Base-by-base conservation (phyloP, 805 yeast genomes). In the Wickerhamiella bombiphila region DNA sequence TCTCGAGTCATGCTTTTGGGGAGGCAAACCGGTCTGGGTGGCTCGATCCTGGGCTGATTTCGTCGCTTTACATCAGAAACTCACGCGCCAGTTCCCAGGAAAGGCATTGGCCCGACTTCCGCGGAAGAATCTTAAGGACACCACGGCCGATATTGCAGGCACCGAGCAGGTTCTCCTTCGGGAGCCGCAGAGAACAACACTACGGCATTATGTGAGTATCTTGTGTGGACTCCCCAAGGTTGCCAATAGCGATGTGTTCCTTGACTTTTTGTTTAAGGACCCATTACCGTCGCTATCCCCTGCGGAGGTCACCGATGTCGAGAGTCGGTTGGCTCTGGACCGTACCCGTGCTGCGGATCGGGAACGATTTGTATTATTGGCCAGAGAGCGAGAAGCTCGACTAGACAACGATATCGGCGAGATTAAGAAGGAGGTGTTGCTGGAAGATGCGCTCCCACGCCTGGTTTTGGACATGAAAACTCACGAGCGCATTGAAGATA, bases 131-230 rank as follows among this genome's bases (percentile, higher is more conserved):
- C 34, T 44, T 26, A 37, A 35, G 7, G 44, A 46, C 34, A 40
- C 48, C 7, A 29, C 34, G 7, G 42, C 46, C 3, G 29, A 22
- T 9, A 4, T 40, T 14, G 41, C 39, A 7, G 45, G 40, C 19
- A 24, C 26, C 11, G 42, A 37, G 15, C 41, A 42, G 5, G 55
- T 52, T 26, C 61, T 80, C 22, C 70, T 74, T 2, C 67, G 93
- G 21, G 97, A 88, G 54, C 76, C 74, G 45, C 68, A 82, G 47
- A 63, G 97, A 31, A 65, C 83, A 7, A 71, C 93, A 0, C 63
- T 88, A 32, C 64, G 96, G 34, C 80, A 83, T 0, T 88, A 80
- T 50, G 51, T 88, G 34, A 61, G 67, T 21, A 55, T 65, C 1
- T 56, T 86, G 14, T 50, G 70, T 7, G 60, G 66, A 24, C 68